These are phyloP conservation scores for Suillus tomentosus DNA, from an alignment of 768 basidiomycete genomes.

Conservation along the genomic window DNA sequence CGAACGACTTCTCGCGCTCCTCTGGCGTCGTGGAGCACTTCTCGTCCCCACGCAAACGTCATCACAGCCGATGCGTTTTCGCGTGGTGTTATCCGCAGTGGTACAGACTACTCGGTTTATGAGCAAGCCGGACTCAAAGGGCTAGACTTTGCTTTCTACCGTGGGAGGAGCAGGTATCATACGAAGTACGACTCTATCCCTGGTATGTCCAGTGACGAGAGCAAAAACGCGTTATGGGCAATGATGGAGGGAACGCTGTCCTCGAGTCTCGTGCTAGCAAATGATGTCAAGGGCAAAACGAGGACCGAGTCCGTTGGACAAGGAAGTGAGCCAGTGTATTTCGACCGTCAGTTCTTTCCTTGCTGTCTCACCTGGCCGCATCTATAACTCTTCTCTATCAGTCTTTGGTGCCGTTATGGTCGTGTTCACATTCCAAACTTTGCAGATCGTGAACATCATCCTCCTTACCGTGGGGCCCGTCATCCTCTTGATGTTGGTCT, in stretches of 20 bases:
- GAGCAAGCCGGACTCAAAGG: conserved; percentile 59
- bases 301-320: conserved; percentile 18
- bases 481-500: conserved; percentile 47
- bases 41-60: conserved; percentile 68
- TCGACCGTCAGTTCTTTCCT: conserved; percentile 58
- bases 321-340: conserved; percentile 54
- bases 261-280: conserved; percentile 56
- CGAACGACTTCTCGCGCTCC: conserved; percentile 64
- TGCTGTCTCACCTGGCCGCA: neutral
- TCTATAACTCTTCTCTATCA: conserved; percentile 25
- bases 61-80: conserved; percentile 70
- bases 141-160: conserved; percentile 80
- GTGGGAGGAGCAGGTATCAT: conserved; percentile 73
- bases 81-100: conserved; percentile 63
- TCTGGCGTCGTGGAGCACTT: conserved; percentile 50
- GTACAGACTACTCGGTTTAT: conserved; percentile 77
- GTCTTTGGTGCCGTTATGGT: conserved; percentile 62
- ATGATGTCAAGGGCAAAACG: conserved; percentile 32
- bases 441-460: conserved; percentile 60
- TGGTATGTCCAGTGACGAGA: conserved; percentile 46
- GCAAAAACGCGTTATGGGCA: conserved; percentile 65
- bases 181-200: conserved; percentile 72
- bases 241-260: conserved; percentile 72
- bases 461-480: conserved; percentile 67
- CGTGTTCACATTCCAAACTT: conserved; percentile 50